A percentile compares a stretch with the other conserved stretches of the same genome.
Evolutionary conservation across 1,139 yeast species (phyloP).

Genomic region (Saccharomycopsis crataegensis): DNA sequence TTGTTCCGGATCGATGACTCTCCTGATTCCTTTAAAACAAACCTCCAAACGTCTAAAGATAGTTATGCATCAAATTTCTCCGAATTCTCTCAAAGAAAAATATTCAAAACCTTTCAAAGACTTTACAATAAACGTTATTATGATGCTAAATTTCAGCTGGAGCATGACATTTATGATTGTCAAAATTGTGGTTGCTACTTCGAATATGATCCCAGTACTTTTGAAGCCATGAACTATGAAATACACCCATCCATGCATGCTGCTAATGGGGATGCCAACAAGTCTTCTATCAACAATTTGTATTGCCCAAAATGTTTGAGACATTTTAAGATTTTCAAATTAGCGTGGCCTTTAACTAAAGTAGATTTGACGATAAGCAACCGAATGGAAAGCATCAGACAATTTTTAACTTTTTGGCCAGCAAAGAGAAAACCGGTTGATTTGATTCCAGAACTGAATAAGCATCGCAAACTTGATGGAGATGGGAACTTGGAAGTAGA

Average conservation of each 20-base stretch:
- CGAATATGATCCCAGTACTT: slow-evolving; percentile 3
- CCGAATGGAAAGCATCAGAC: slow-evolving; percentile 12
- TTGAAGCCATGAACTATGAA: slow-evolving; percentile 1
- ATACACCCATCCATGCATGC: slow-evolving; percentile 3
- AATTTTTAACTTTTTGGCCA: slow-evolving; percentile 16
- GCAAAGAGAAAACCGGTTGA: neutral
- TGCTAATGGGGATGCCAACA: neutral
- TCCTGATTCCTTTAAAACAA: slow-evolving; percentile 20
- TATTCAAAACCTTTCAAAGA: slow-evolving; percentile 23
- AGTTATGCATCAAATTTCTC: neutral
- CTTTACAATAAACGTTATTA: slow-evolving; percentile 21
- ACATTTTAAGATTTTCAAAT: slow-evolving; percentile 22
- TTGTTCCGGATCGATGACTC: slow-evolving; percentile 21
- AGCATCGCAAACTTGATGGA: neutral
- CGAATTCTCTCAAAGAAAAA: slow-evolving; percentile 19
- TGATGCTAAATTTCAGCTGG: slow-evolving; percentile 9
- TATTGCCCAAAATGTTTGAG: slow-evolving; percentile 26
- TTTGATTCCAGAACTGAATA: neutral
- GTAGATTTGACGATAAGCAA: neutral
- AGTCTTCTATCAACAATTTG: slow-evolving; percentile 12
- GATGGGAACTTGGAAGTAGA: neutral
- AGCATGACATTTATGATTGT: slow-evolving; percentile 23
- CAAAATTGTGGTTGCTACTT: slow-evolving; percentile 26
- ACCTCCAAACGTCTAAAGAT: neutral
- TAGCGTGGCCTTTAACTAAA: slow-evolving; percentile 25